Conservation (phyloP, 2,329 filamentous ascomycete species). For the Aureobasidium vineae region DNA sequence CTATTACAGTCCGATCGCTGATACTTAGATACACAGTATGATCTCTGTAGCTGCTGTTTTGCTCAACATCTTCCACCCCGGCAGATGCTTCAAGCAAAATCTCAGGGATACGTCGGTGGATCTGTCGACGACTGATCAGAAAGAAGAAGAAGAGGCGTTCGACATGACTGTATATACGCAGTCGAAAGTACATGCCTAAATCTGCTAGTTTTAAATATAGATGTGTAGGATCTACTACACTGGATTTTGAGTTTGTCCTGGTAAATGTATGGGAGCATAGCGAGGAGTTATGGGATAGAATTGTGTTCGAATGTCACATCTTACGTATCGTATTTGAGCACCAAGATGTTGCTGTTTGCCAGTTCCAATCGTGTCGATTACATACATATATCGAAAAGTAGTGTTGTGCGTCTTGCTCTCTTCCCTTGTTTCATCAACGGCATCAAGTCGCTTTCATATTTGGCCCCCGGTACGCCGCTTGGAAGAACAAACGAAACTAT, state of each 20-base stretch:
- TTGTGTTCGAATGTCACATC: too few species aligned
- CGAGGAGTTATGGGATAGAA: not conserved
- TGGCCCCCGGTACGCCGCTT: not conserved
- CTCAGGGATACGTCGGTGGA: conserved; percentile 2
- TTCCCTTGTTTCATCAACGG: not conserved
- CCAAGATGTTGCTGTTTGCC: not conserved
- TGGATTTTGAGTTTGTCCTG: too few species aligned
- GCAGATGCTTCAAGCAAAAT: conserved; percentile 33
- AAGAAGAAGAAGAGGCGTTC: not conserved
- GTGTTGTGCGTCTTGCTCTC: not conserved
- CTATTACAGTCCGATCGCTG: not conserved
- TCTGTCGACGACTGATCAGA: not conserved
- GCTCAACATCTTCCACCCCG: conserved; percentile 38
- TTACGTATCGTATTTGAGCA: too few species aligned
- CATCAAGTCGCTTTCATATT: not conserved
- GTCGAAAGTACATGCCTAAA: conserved; percentile 2
- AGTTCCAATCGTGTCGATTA: not conserved
- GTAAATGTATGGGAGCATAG: not conserved
- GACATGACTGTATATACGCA: not conserved
- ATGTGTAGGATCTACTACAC: too few species aligned
- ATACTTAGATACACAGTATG: not conserved
- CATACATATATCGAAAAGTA: not conserved
- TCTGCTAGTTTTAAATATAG: too few species aligned
- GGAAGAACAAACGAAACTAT: not conserved
- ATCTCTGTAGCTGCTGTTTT: conserved; percentile 33